Base-by-base conservation (phyloP, 1,284 basidiomycete genomes). In the Ceratobasidium sp. region DNA sequence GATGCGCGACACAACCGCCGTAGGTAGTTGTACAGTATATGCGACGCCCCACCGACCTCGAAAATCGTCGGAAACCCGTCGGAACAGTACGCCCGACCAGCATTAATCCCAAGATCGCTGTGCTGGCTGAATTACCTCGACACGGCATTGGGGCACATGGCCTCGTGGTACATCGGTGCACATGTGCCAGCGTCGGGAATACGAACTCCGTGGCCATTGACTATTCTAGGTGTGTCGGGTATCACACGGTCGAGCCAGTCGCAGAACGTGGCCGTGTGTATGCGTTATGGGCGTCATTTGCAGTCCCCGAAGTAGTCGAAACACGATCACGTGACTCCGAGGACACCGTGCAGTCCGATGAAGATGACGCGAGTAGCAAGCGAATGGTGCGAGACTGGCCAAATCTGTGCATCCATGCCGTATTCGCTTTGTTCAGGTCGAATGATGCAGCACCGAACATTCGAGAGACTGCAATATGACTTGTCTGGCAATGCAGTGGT, bases 221-320 rank as follows among this genome's bases (percentile, higher is more conserved):
- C 47, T 28, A 28, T 28, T 55, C 35, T 38, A 38, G 35, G 35
- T 38, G 6, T 38, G 6, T 38, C 14, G 1, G 32, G 59, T 47
- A n/a, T 47, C 44, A 47, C 43, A 32, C 59, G 59, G 35, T 62
- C 44, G 26, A 32, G 52, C 67, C 67, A 30, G 67, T 43, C 64
- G 64, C 26, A 26, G 47, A 70, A 70, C 67, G 67, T 58, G 67
- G 67, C 67, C 67, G 49, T 52, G 67, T 70, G 26, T 70, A 57
- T 70, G 52, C 67, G 32, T n/a, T 38, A 43, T 55, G 54, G 55
- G 67, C 67, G 67, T 58, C 52, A 58, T 58, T 23, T 14, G 44
- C 41, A 38, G 41, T 28, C 28, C 38, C 3, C 23, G 30, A 13
- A 32, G 5, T 23, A 54, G 41, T 18, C 64, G 28, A 38, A 35